Conservation (phyloP, 306 rosid genomes). For the Cajanus cajan region DNA sequence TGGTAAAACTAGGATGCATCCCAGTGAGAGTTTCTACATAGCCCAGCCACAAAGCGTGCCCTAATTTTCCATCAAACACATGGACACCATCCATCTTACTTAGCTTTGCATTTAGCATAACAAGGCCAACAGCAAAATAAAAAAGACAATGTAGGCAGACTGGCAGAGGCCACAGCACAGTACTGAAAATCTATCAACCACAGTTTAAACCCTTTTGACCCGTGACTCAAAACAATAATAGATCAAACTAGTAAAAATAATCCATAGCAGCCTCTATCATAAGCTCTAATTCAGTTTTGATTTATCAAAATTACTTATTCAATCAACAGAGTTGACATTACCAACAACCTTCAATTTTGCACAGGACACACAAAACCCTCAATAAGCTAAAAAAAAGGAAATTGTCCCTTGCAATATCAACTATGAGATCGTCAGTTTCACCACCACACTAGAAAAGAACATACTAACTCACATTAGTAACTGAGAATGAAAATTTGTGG, state of each 20-base stretch:
- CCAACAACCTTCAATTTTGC: background rate
- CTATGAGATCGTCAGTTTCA: background rate
- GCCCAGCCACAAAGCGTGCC: background rate
- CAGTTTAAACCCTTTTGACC: background rate
- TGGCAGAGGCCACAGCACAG: background rate
- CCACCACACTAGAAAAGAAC: background rate
- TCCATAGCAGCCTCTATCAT: background rate
- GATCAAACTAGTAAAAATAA: background rate
- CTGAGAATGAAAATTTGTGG: background rate
- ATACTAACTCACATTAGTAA: background rate
- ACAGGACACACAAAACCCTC: background rate
- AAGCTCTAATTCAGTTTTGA: background rate
- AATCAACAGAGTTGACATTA: conserved; percentile 10
- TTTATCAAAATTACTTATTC: background rate
- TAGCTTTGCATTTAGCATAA: background rate
- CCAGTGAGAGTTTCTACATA: background rate
- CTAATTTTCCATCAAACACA: background rate
- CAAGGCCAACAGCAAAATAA: background rate
- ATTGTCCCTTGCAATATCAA: background rate
- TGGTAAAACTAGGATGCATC: background rate
- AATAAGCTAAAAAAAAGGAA: background rate
- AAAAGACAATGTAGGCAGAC: background rate
- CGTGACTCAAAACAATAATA: background rate
- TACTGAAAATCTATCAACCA: background rate
- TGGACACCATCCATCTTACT: background rate